Evolutionary conservation across 1,284 basidiomycete genomes (phyloP).

Genomic region (Ustilago sp.): DNA sequence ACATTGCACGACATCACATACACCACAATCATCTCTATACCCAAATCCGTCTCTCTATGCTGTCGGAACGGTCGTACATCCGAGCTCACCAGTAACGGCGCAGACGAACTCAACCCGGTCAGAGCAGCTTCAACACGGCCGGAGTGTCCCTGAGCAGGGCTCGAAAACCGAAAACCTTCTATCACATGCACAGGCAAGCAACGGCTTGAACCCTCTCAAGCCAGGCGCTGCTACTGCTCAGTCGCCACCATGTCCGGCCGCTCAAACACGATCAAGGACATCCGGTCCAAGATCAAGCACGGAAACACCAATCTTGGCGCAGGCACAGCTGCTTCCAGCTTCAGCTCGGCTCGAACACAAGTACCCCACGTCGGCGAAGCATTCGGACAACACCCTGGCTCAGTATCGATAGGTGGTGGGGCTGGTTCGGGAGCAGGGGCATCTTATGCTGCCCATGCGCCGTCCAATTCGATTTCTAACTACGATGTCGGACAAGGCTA

Average conservation of each 20-base stretch:
- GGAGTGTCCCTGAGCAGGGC: neutral
- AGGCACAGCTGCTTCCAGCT: slow-evolving; percentile 53
- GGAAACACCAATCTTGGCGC: slow-evolving; percentile 62
- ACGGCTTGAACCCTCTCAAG: neutral
- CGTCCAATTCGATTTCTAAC: slow-evolving; percentile 53
- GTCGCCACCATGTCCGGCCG: slow-evolving; percentile 35
- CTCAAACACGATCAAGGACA: slow-evolving; percentile 52
- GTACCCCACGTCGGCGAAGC: slow-evolving; percentile 38
- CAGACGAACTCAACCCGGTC: too few species aligned
- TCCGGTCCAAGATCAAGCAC: slow-evolving; percentile 67
- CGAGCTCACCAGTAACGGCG: too few species aligned
- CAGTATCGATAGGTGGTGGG: slow-evolving; percentile 17
- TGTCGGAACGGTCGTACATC: too few species aligned
- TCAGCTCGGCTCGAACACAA: slow-evolving; percentile 31
- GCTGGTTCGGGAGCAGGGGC: slow-evolving; percentile 34
- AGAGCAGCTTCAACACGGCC: neutral
- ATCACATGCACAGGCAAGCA: neutral
- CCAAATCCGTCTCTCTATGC: neutral
- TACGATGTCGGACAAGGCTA: slow-evolving; percentile 35
- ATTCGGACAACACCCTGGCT: slow-evolving; percentile 48
- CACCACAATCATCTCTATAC: neutral
- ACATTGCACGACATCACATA: neutral
- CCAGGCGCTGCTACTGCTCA: neutral
- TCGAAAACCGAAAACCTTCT: neutral
- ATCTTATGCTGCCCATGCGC: slow-evolving; percentile 48